phyloP scores from a whole-genome alignment of 768 basidiomycete species.

The Suillus subalutaceus region DNA sequence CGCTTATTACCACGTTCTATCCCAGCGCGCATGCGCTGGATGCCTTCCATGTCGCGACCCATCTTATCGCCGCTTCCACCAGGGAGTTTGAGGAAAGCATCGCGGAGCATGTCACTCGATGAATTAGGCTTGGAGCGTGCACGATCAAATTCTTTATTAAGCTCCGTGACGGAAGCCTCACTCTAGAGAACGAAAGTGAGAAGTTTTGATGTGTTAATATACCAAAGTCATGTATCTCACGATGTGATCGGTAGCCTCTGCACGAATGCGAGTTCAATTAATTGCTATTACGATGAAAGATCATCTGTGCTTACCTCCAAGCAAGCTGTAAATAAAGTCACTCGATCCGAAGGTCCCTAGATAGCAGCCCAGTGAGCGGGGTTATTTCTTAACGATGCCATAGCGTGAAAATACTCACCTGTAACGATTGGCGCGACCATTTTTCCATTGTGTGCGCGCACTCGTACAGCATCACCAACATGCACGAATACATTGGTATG shows the following conservation, averaged over 20 bases:
- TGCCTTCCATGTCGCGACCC: conserved; percentile 72
- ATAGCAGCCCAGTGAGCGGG: neutral
- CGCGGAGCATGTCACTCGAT: conserved; percentile 53
- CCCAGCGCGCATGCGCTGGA: conserved; percentile 68
- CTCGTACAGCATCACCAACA: conserved; percentile 77
- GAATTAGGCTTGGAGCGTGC: conserved; percentile 58
- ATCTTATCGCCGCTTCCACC: conserved; percentile 64
- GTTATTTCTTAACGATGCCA: neutral
- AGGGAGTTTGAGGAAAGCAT: conserved; percentile 63
- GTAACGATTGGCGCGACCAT: conserved; percentile 84
- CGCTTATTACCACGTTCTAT: conserved; percentile 63
- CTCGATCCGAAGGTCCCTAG: conserved; percentile 73
- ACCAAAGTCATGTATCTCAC: conserved; percentile 37
- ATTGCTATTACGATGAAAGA: neutral
- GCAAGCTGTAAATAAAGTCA: conserved; percentile 78
- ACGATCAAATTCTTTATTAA: conserved; percentile 75
- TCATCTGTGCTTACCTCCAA: conserved; percentile 56
- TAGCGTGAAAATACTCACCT: conserved; percentile 36
- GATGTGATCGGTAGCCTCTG: conserved; percentile 68
- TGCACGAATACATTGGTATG: conserved; percentile 80
- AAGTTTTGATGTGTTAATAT: neutral
- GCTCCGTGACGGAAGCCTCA: conserved; percentile 81
- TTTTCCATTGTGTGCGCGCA: conserved; percentile 75
- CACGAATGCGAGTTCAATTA: neutral
- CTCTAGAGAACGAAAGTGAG: conserved; percentile 24